Evolutionary conservation across 1,139 yeast genomes (phyloP).

Genomic region (Sugiyamaella neomexicana): DNA sequence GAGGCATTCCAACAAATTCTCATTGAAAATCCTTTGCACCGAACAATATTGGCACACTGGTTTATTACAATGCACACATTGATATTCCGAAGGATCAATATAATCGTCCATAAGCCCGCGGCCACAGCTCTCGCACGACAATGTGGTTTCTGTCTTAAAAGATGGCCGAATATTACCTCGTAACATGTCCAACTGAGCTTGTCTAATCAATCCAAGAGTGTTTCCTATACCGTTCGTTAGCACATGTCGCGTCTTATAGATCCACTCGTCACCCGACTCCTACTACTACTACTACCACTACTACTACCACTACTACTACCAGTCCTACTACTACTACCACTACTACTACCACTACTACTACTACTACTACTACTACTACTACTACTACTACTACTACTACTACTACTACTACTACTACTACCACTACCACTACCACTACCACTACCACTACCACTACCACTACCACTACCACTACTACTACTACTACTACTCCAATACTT

Average conservation of each 20-base stretch:
- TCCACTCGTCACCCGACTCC: no score
- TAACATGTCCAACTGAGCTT: constrained; percentile 24
- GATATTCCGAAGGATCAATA: constrained; percentile 14
- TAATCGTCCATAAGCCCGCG: constrained; percentile 11
- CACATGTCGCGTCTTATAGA: no score
- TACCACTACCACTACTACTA: no score
- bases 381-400: no score
- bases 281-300: no score
- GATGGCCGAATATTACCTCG: constrained; percentile 5
- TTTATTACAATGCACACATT: constrained; percentile 22
- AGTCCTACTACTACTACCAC: no score
- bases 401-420: no score
- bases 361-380: no score
- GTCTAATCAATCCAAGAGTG: constrained; percentile 21
- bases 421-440: neutral
- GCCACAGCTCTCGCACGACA: constrained; percentile 23
- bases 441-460: no score
- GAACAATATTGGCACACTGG: constrained; percentile 25
- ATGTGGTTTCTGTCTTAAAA: neutral
- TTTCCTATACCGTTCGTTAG: constrained; percentile 3
- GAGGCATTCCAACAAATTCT: constrained; percentile 22
- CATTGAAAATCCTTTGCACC: constrained; percentile 20
- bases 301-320: no score
- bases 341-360: no score
- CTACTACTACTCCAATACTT: neutral